A percentile compares a stretch with the other conserved stretches of the same genome.
phyloP scores from a whole-genome alignment of 768 basidiomycete genomes.

The Cyathus striatus region DNA sequence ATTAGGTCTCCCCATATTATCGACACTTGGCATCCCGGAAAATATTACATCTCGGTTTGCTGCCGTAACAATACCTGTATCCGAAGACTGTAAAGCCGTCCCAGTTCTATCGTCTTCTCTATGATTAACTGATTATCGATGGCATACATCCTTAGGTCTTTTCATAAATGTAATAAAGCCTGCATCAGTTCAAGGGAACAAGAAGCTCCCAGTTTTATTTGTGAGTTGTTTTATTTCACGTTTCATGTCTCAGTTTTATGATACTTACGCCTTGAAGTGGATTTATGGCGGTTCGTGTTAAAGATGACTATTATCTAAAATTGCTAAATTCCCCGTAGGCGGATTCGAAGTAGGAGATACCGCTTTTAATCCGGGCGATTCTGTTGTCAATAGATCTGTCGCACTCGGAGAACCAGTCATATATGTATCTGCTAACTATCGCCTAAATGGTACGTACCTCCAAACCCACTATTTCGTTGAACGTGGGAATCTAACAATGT shows the following conservation, averaged over 20 bases:
- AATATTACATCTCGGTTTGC: no score
- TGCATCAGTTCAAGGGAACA: neutral
- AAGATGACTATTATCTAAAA: neutral
- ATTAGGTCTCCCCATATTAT: no score
- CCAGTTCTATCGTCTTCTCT: no score
- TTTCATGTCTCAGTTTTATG: no score
- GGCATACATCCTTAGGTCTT: no score
- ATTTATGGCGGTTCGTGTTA: constrained; percentile 19
- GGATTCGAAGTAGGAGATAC: constrained; percentile 27
- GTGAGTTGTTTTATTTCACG: no score
- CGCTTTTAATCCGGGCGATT: constrained; percentile 11
- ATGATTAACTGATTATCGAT: no score
- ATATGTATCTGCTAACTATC: constrained; percentile 34
- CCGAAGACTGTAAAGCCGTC: constrained; percentile 2
- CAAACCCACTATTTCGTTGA: neutral
- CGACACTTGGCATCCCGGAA: no score
- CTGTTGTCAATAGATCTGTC: constrained; percentile 25
- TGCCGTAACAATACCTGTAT: no score
- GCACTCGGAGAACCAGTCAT: constrained; percentile 23
- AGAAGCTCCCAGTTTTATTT: constrained; percentile 1
- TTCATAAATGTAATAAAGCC: neutral
- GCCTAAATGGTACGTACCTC: constrained; percentile 23
- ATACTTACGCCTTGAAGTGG: constrained; percentile 25
- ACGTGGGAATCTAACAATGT: neutral
- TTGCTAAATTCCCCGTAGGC: constrained; percentile 13